Percentiles rank a stretch among this genome's conserved stretches.
phyloP scores from a whole-genome alignment of 225 moss, liverwort and hornwort species.

The Thuidium tamariscinum region DNA sequence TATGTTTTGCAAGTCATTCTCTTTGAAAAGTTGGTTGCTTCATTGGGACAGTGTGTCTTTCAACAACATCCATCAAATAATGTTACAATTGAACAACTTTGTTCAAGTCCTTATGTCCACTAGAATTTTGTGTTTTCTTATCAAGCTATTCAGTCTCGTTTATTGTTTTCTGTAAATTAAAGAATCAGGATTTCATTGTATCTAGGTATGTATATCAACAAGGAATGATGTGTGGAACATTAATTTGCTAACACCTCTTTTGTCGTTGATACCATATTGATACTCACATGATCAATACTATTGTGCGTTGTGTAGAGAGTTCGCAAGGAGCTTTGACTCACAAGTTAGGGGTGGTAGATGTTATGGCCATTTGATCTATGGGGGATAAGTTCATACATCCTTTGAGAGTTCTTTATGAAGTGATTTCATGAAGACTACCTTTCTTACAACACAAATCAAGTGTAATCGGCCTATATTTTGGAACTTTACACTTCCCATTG shows the following conservation, averaged over 20 bases:
- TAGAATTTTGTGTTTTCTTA: not conserved
- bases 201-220: not conserved
- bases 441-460: fast-evolving
- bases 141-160: fast-evolving
- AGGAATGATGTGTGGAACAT: not conserved
- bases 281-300: fast-evolving
- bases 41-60: not conserved
- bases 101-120: not conserved
- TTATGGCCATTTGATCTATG: not conserved
- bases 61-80: not conserved
- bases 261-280: not conserved
- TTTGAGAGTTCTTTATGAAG: not conserved
- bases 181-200: no score
- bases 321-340: fast-evolving
- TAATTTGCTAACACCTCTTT: fast-evolving
- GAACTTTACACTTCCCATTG: fast-evolving
- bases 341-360: fast-evolving
- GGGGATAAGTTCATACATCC: fast-evolving
- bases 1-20: not conserved
- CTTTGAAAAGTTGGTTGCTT: not conserved
- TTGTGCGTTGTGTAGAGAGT: not conserved
- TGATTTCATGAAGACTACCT: not conserved
- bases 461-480: fast-evolving
- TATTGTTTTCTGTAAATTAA: not conserved
- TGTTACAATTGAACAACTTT: not conserved